Percentiles rank a stretch among this genome's conserved stretches.
These are phyloP conservation scores for Penicillium thymicola DNA, from an alignment of 2,329 filamentous ascomycete species.

Conservation along the genomic window DNA sequence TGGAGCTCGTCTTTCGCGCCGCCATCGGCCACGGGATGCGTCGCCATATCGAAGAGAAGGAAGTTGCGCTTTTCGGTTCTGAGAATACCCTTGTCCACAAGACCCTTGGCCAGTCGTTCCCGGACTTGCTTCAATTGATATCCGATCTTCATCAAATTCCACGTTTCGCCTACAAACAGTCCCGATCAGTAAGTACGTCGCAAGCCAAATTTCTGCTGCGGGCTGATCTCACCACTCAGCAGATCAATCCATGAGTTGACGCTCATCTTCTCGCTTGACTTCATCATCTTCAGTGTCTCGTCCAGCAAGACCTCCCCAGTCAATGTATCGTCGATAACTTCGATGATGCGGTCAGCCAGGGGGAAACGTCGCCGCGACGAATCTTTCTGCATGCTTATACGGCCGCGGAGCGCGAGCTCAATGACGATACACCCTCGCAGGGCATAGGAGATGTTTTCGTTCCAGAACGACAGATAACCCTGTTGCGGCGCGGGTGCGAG, in stretches of 20 bases:
- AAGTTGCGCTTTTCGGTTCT: conserved; percentile 99
- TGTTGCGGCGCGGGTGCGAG: conserved; percentile 37
- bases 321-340: conserved; percentile 93
- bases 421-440: conserved; percentile 97
- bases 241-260: conserved; percentile 98
- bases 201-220: not conserved
- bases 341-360: conserved; percentile 87
- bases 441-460: conserved; percentile 99
- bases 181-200: conserved; percentile 11
- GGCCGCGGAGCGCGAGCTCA: conserved; percentile 91
- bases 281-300: conserved; percentile 99
- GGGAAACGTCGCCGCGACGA: conserved; percentile 87
- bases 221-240: conserved; percentile 74
- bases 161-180: conserved; percentile 75
- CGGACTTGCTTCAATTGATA: conserved; percentile 99
- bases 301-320: conserved; percentile 96
- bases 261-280: conserved; percentile 99
- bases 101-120: conserved; percentile 91
- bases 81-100: conserved; percentile 97
- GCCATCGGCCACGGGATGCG: conserved; percentile 92
- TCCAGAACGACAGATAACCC: conserved; percentile 99
- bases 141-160: conserved; percentile 99
- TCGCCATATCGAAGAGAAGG: conserved; percentile 99
- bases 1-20: conserved; percentile 98
- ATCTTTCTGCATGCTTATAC: conserved; percentile 98